phyloP scores from a whole-genome alignment of 1,284 basidiomycete species.

The Ganoderma leucocontextum region DNA sequence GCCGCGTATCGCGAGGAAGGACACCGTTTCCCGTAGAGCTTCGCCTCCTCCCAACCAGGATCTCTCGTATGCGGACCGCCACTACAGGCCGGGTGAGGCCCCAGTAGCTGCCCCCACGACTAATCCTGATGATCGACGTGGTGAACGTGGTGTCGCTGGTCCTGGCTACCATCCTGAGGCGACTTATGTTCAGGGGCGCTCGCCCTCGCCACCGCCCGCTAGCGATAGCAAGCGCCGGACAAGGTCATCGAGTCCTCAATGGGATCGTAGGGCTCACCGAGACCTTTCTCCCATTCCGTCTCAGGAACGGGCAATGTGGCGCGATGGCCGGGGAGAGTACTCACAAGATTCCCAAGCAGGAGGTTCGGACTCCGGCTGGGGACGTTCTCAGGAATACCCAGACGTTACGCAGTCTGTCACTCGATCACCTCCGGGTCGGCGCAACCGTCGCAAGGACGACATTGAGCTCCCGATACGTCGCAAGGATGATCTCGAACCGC shows the following conservation, averaged over 20 bases:
- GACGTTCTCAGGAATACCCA: slow-evolving; percentile 31
- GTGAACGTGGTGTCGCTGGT: slow-evolving; percentile 23
- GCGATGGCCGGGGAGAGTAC: slow-evolving; percentile 26
- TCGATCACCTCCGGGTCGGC: slow-evolving; percentile 32
- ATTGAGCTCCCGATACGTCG: slow-evolving; percentile 24
- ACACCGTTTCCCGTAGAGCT: slow-evolving; percentile 23
- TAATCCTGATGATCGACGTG: slow-evolving; percentile 27
- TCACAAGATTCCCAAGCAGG: slow-evolving; percentile 26
- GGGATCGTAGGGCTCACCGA: slow-evolving; percentile 34
- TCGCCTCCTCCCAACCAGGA: slow-evolving; percentile 40
- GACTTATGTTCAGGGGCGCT: slow-evolving; percentile 25
- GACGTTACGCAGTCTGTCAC: slow-evolving; percentile 29
- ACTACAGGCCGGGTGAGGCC: slow-evolving; percentile 63
- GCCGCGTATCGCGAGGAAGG: slow-evolving; percentile 25
- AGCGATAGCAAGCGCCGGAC: slow-evolving; percentile 27
- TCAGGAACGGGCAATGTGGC: slow-evolving; percentile 28
- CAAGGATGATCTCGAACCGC: slow-evolving; percentile 27
- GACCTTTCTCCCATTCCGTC: slow-evolving; percentile 31
- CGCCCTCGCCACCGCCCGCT: slow-evolving; percentile 25
- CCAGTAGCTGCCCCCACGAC: slow-evolving; percentile 7
- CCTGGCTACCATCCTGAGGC: slow-evolving; percentile 20
- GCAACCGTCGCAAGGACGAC: slow-evolving; percentile 25
- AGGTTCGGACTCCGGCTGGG: slow-evolving; percentile 26
- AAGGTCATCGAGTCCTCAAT: slow-evolving; percentile 37
- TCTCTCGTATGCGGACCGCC: slow-evolving; percentile 66